phyloP scores from a whole-genome alignment of 805 yeast genomes.

The Starmerella bacillaris region DNA sequence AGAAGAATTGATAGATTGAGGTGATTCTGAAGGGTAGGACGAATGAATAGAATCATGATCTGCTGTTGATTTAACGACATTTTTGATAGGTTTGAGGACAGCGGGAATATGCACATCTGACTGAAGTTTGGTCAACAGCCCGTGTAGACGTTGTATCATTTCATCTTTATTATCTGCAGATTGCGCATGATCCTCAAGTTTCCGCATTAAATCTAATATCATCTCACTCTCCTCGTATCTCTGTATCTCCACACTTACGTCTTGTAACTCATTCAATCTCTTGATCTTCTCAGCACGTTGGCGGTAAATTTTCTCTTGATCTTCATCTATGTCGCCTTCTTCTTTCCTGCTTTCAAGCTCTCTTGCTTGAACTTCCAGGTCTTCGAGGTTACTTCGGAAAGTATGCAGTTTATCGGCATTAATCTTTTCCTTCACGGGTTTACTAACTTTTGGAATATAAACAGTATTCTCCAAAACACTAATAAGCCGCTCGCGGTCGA shows the following conservation, averaged over 20 bases:
- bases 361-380: slow-evolving; percentile 33
- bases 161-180: slow-evolving; percentile 6
- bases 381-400: slow-evolving; percentile 23
- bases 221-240: slow-evolving; percentile 20
- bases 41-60: too few species aligned
- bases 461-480: slow-evolving; percentile 16
- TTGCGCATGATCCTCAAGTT: slow-evolving; percentile 11
- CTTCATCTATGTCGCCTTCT: slow-evolving; percentile 55
- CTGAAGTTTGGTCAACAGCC: slow-evolving; percentile 7
- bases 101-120: slow-evolving; percentile 8
- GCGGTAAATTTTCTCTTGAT: slow-evolving; percentile 5
- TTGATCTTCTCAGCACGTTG: slow-evolving; percentile 34
- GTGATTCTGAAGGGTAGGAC: too few species aligned
- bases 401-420: slow-evolving; percentile 15
- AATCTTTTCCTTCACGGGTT: not conserved
- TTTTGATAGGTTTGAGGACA: slow-evolving; percentile 11
- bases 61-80: too few species aligned
- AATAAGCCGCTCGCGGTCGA: slow-evolving; percentile 21
- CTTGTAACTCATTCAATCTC: slow-evolving; percentile 52
- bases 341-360: slow-evolving; percentile 43
- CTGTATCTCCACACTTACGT: slow-evolving; percentile 45
- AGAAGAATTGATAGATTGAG: too few species aligned
- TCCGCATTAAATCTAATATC: slow-evolving; percentile 12
- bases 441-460: slow-evolving; percentile 1
- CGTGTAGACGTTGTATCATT: slow-evolving; percentile 4